Base-by-base conservation (phyloP, 2,329 filamentous ascomycete genomes). In the Trichothecium roseum region DNA sequence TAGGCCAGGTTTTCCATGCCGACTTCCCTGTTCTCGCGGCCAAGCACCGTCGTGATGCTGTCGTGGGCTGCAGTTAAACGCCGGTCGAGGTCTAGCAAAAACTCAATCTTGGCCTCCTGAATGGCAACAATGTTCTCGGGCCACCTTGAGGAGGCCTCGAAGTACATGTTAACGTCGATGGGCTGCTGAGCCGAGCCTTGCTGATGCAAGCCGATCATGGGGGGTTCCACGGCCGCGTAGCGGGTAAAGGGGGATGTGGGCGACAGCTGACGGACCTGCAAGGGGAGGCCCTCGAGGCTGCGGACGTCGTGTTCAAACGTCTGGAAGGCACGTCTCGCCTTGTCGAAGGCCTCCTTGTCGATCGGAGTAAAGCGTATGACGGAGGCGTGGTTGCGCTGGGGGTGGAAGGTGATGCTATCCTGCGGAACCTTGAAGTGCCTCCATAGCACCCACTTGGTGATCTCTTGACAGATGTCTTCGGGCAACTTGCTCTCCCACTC, bases 101-200 rank as follows among this genome's bases (percentile, higher is more conserved):
- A 94, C 4, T 93, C 91, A 28, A 93, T 74, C 58, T 98, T 98
- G 10, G 87, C 88, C 50, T 87, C 78, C 55, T 98, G 91, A 37
- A 96, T 94, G 5, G 89, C 88, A 4, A 75, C 75, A 8, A 96
- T 62, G 51, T 93, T 86, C 52, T 96, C 88, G 0, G 91, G 91
- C 91, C 91, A 98, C 46, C 85, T 81, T 31, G 78, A 81, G 6
- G 91, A 96, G 4, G 83, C 84, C 60, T 98, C 91, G 47, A 98
- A 96, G 51, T 89, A 88, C 32, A 98, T 69, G 29, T 87, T 72
- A 22, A 93, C 73, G 45, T 93, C 80, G 45, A 88, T 81, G 1
- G 84, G 81, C 18, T 56, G 52, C 20, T 24, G 20, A 36, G 66
- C 48, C 14, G 57, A 47, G 1, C 57, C 60, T 15, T 63, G 66